Percentiles rank a stretch among this genome's conserved stretches.
Conservation (phyloP, 2,329 filamentous ascomycete species). For the Diaporthe sp. region DNA sequence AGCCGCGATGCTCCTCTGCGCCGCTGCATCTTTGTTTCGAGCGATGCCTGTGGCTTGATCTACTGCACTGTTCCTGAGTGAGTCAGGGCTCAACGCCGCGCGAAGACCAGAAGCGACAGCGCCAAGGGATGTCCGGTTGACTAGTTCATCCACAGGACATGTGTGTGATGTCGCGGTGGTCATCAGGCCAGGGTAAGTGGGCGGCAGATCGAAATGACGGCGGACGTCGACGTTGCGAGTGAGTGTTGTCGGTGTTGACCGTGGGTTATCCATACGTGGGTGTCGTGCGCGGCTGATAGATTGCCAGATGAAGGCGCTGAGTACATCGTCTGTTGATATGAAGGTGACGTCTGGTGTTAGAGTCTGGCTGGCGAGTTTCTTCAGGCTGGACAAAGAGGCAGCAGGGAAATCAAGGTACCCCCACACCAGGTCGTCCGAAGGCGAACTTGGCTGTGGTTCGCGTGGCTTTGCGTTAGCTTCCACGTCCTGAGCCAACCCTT, state of each 20-base stretch:
- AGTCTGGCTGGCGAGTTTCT: conserved; percentile 51
- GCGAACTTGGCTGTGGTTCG: conserved; percentile 23
- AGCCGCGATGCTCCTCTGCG: conserved; percentile 53
- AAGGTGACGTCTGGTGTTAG: conserved; percentile 47
- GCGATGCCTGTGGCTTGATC: conserved; percentile 57
- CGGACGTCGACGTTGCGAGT: conserved; percentile 65
- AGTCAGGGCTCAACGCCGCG: neutral
- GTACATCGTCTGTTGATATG: conserved; percentile 67
- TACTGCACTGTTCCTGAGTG: conserved; percentile 47
- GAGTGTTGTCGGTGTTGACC: conserved; percentile 49
- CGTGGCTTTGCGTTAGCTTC: conserved; percentile 42
- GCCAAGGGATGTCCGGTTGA: conserved; percentile 50
- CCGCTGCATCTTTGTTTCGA: conserved; percentile 42
- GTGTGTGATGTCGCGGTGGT: conserved; percentile 61
- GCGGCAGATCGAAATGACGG: conserved; percentile 55
- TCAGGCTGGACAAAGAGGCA: conserved; percentile 55
- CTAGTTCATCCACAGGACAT: conserved; percentile 48
- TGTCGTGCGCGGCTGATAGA: conserved; percentile 57
- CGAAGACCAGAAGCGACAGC: conserved; percentile 26
- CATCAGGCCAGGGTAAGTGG: conserved; percentile 62
- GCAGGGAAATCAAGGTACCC: conserved; percentile 59
- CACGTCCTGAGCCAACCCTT: neutral
- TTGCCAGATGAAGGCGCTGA: conserved; percentile 66
- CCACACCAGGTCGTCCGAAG: conserved; percentile 49
- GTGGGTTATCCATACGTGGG: conserved; percentile 47